These are phyloP conservation scores for Russula vinacea DNA, from an alignment of 768 basidiomycete species.

Conservation along the genomic window DNA sequence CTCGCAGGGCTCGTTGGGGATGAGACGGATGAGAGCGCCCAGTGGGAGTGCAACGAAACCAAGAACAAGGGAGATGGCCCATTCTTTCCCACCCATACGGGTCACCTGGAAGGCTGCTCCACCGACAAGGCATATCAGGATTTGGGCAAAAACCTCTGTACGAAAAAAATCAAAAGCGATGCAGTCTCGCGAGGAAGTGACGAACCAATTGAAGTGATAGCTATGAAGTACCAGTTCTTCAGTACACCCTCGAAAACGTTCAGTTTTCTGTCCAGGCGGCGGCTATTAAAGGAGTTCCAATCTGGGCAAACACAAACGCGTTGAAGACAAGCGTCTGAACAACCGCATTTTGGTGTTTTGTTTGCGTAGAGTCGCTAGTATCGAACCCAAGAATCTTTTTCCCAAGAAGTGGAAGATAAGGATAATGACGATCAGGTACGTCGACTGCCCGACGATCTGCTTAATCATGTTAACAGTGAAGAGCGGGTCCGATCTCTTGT, in stretches of 20 bases:
- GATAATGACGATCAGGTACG: conserved; percentile 79
- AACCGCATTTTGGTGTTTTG: conserved; percentile 43
- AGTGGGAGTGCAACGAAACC: conserved; percentile 86
- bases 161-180: conserved; percentile 13
- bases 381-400: conserved; percentile 60
- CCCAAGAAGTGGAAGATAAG: conserved; percentile 91
- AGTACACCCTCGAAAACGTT: conserved; percentile 86
- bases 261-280: conserved; percentile 77
- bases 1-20: conserved; percentile 81
- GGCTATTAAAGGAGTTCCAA: conserved; percentile 94
- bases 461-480: conserved; percentile 96
- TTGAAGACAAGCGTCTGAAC: conserved; percentile 94
- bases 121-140: conserved; percentile 88
- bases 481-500: conserved; percentile 82
- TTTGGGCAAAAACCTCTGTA: conserved; percentile 80
- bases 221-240: conserved; percentile 80
- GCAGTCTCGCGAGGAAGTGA: conserved; percentile 19
- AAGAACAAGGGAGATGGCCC: conserved; percentile 89
- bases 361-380: conserved; percentile 33
- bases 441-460: conserved; percentile 87
- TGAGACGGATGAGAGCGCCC: conserved; percentile 71
- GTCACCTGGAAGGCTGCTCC: conserved; percentile 90
- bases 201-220: conserved; percentile 80
- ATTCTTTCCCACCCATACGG: conserved; percentile 73
- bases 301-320: conserved; percentile 96